Base-by-base conservation (phyloP, 192 early-diverging fungal species). In the Linnemannia zychae region DNA sequence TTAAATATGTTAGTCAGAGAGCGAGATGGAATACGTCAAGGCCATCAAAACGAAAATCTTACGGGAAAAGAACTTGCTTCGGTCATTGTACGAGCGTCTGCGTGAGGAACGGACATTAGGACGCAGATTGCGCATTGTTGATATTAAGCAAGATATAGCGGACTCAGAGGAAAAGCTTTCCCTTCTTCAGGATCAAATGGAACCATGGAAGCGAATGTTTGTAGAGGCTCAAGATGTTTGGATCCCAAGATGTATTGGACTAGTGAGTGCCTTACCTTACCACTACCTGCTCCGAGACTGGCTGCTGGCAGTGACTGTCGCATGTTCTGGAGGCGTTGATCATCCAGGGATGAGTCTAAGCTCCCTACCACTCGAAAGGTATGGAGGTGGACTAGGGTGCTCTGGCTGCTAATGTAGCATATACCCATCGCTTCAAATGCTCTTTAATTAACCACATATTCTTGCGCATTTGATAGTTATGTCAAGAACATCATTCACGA, bases 221-320 rank as follows among this genome's bases (percentile, higher is more conserved):
- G 88, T 95, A 31, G 89, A 92, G 36, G 70, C 82, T 44, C 92
- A 93, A 3, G 88, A 93, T 74, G 86, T 95, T 4, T 97, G 94
- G 91, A 87, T 93, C 1, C 95, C 95, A 36, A 83, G 92, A 49
- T 87, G 89, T 69, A 80, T 96, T 31, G 96, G 96, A 1, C 81
- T 97, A 16, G 78, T 95, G 31, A 94, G 95, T 76, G 88, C 90
- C 28, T 91, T 94, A 77, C 92, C 96, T 47, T 97, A 93, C 89
- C 90, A 93, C 78, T 91, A 94, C 66, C 78, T 97, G 24, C 85
- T 95, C 50, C 89, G 92, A 50, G 96, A 97, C 77, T 97, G 96
- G 96, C 78, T 96, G 17, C 88, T 92, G 57, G 89, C 88, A 31
- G 87, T 96, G n/a, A 65, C 93, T 20, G 66, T 89, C 12, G 88